Percentiles rank a stretch among this genome's conserved stretches.
Conservation (phyloP, 495 filamentous ascomycete species). For the Daldinia grandis region DNA sequence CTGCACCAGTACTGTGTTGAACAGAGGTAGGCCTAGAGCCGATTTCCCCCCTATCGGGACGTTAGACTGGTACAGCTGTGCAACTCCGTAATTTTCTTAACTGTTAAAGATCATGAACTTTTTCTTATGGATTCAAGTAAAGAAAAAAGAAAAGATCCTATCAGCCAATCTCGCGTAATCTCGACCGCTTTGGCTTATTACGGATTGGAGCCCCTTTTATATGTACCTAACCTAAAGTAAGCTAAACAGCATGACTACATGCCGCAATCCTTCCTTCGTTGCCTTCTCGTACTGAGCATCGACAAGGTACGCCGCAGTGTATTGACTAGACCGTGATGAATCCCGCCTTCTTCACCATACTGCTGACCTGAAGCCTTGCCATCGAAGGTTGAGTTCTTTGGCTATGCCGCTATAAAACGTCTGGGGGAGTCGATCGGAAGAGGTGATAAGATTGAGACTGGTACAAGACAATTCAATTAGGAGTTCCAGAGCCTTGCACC, state of each 20-base stretch:
- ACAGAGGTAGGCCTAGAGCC: background rate
- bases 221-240: background rate
- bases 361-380: background rate
- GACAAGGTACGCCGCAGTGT: background rate
- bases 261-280: background rate
- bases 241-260: background rate
- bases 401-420: background rate
- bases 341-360: background rate
- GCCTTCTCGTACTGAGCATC: background rate
- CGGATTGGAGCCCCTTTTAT: background rate
- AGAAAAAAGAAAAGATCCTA: background rate
- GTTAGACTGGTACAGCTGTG: background rate
- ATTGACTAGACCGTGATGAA: background rate
- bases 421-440: background rate
- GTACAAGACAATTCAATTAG: too few relatives aligned
- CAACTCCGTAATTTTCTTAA: background rate
- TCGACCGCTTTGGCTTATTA: background rate
- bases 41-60: background rate
- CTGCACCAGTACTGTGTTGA: background rate
- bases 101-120: background rate
- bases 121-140: background rate
- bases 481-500: background rate
- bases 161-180: background rate
- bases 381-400: background rate
- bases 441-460: too few relatives aligned